These are phyloP conservation scores for Dioscorea cayenensis DNA, from an alignment of 116 monocot genomes.

Conservation along the genomic window DNA sequence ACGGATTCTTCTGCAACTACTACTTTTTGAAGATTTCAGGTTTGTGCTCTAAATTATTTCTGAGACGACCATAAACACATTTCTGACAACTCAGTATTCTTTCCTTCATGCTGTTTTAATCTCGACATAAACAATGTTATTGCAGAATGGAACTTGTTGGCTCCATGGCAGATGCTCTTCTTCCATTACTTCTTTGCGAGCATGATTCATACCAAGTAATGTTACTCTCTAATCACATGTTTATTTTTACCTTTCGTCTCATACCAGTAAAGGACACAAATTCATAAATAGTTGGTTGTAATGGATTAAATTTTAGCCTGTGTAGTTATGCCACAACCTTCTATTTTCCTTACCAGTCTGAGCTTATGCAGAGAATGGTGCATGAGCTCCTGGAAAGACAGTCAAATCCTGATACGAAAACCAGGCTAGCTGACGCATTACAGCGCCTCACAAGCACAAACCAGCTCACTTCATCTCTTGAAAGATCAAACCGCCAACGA, in stretches of 20 bases:
- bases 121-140: slow-evolving; percentile 1
- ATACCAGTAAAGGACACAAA: no score
- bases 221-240: background rate
- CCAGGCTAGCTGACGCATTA: slow-evolving; percentile 54
- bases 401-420: slow-evolving; percentile 30
- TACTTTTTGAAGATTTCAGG: slow-evolving; percentile 90
- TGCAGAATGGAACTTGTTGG: slow-evolving; percentile 70
- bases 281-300: no score
- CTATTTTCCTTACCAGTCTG: background rate
- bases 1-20: slow-evolving; percentile 43
- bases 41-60: slow-evolving; percentile 9
- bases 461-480: slow-evolving; percentile 57
- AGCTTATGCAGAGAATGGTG: slow-evolving; percentile 52
- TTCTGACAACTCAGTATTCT: background rate
- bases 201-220: slow-evolving; percentile 82
- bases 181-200: slow-evolving; percentile 81
- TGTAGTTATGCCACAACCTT: no score
- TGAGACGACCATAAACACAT: background rate
- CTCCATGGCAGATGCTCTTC: slow-evolving; percentile 80
- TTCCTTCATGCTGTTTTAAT: background rate
- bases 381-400: slow-evolving; percentile 55
- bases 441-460: slow-evolving; percentile 67
- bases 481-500: slow-evolving; percentile 51
- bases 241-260: background rate
- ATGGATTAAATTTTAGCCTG: no score